Base-by-base conservation (phyloP, 1,139 yeast species). In the Pichia kudriavzevii region DNA sequence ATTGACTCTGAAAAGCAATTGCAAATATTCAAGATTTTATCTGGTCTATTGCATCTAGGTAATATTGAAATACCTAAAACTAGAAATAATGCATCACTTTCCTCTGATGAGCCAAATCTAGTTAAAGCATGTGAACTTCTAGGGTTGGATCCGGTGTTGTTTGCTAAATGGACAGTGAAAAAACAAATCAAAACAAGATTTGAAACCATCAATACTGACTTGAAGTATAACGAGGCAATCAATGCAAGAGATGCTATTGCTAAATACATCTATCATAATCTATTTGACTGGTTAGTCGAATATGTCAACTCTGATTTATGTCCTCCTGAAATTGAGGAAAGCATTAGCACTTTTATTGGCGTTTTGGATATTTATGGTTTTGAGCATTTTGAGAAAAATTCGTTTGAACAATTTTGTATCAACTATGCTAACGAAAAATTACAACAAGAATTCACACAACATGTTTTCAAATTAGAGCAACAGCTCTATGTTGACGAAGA, bases 161-260 rank as follows among this genome's bases (percentile, higher is more conserved):
- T 91, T 59, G 80, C 94, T 31, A 87, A 85, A 60, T 91, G 98
- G 97, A 76, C 85, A 52, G 78, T 80, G 31, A 91, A 91, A 65
- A 88, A 85, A 56, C 97, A 91, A 62, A 85, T 91, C 47, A 74
- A 73, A 15, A 88, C 97, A n/a, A 72, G 97, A 59, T 77, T 87
- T 15, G 97, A 91, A 63, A 87, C 87, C 56, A 88, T 91, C 52
- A 75, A 81, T 35, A 79, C 94, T 31, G 87, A 81, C 54, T 69
- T 91, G 55, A 83, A 73, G 52, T 82, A 78, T 53, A 76, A 77
- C 50, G 95, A 91, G 58, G 95, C 97, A 5, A 51, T 75, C 23
- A 96, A 88, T 26, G 94, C 95, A 7, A 78, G 95, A 53, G 98
- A 91, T 62, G 93, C 98, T 8, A 93, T 93, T 43, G 84, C 98